A percentile compares a stretch with the other conserved stretches of the same genome.
These are phyloP conservation scores for Solanum raphanifolium DNA, from an alignment of 257 asterid genomes.

Conservation along the genomic window DNA sequence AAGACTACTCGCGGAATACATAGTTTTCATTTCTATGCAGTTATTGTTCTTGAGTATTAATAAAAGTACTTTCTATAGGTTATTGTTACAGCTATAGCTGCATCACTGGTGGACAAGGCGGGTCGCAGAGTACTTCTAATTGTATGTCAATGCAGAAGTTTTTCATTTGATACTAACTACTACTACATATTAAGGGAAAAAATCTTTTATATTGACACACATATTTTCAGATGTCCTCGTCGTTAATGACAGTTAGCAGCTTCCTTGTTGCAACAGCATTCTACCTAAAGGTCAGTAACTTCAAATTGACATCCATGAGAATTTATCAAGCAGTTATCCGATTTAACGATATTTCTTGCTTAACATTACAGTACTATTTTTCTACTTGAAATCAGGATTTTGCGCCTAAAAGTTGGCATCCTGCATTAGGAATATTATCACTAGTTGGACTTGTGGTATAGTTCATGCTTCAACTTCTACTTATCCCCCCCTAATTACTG, in stretches of 20 bases:
- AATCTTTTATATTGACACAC: background rate
- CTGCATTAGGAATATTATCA: constrained; percentile 32
- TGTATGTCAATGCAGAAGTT: constrained; percentile 19
- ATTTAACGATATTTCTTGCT: background rate
- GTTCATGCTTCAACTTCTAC: background rate
- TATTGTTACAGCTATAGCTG: constrained; percentile 52
- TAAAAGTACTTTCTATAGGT: constrained; percentile 26
- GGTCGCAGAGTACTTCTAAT: constrained; percentile 82
- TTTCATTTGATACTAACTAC: background rate
- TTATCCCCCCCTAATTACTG: background rate
- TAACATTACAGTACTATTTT: background rate
- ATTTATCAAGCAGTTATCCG: background rate
- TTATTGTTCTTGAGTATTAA: background rate
- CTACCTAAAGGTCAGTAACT: constrained; percentile 39
- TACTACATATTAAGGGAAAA: background rate
- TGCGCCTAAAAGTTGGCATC: constrained; percentile 27
- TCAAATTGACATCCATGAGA: background rate
- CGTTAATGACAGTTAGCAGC: constrained; percentile 50
- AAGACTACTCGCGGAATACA: background rate
- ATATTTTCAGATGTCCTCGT: constrained; percentile 43
- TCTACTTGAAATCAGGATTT: constrained; percentile 36
- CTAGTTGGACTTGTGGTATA: constrained; percentile 66
- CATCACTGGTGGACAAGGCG: constrained; percentile 55
- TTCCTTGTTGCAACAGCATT: constrained; percentile 59
- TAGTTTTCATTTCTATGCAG: background rate